Evolutionary conservation across 495 filamentous ascomycete genomes (phyloP).

Genomic region (Coniosporium apollinis): DNA sequence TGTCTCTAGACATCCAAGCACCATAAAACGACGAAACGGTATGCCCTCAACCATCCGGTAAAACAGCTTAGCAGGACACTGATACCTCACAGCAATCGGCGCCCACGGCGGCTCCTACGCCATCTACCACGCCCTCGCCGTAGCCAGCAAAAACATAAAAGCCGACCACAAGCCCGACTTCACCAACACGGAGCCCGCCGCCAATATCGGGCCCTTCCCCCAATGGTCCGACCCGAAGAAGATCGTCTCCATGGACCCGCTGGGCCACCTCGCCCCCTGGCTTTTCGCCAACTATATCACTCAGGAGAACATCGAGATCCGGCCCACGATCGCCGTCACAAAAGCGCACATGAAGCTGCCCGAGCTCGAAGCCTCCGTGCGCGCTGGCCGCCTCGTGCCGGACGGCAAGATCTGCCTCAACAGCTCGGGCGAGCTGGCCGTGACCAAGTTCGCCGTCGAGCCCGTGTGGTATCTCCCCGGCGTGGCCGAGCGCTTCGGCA

Average conservation of each 20-base stretch:
- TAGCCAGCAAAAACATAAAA: conserved; percentile 78
- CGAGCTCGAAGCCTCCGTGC: conserved; percentile 79
- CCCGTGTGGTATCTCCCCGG: conserved; percentile 92
- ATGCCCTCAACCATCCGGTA: conserved; percentile 17
- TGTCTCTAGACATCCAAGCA: conserved; percentile 58
- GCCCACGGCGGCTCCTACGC: conserved; percentile 96
- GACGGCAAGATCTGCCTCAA: conserved; percentile 89
- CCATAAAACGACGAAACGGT: conserved; percentile 77
- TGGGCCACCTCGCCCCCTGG: conserved; percentile 79
- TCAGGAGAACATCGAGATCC: conserved; percentile 62
- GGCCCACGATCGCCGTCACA: conserved; percentile 89
- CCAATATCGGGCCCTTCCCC: conserved; percentile 69
- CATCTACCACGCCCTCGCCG: conserved; percentile 86
- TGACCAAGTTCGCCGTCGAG: conserved; percentile 94
- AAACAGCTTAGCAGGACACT: conserved; percentile 1
- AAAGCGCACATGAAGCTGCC: conserved; percentile 94
- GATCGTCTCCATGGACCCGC: conserved; percentile 95
- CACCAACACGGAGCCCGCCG: conserved; percentile 86
- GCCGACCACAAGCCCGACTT: conserved; percentile 80
- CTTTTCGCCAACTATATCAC: conserved; percentile 51
- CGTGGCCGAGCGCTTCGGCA: conserved; percentile 87
- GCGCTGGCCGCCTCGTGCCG: conserved; percentile 56
- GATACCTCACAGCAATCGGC: conserved; percentile 49
- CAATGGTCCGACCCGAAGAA: conserved; percentile 85
- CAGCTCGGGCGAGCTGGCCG: conserved; percentile 64